Evolutionary conservation across 441 rosid species (phyloP).

Genomic region (Pelargonium australe): DNA sequence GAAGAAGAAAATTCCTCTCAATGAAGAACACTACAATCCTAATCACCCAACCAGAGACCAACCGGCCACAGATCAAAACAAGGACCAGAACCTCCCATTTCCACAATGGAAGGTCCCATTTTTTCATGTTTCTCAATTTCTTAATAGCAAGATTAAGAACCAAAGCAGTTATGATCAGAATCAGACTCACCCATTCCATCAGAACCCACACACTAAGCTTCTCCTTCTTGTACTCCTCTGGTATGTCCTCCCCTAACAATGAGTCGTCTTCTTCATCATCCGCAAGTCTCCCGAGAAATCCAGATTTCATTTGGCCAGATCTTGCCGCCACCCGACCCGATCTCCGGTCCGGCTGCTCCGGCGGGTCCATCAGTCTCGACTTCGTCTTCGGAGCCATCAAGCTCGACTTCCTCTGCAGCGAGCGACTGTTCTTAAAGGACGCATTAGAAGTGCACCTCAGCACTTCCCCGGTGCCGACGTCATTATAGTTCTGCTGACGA

Average conservation of each 20-base stretch:
- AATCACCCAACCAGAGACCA: conserved; percentile 49
- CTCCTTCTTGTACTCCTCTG: conserved; percentile 20
- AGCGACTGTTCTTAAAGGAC: conserved; percentile 25
- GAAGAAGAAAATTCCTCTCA: conserved; percentile 42
- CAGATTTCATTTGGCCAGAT: conserved; percentile 22
- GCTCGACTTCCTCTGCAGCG: conserved; percentile 37
- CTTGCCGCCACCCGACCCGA: conserved; percentile 15
- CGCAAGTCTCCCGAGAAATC: not conserved
- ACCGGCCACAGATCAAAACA: conserved; percentile 46
- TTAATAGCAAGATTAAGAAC: conserved; percentile 35
- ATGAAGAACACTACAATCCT: conserved; percentile 41
- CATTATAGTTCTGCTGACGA: conserved; percentile 4
- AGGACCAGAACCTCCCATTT: conserved; percentile 56
- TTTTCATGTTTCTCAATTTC: conserved; percentile 20
- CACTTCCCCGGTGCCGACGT: conserved; percentile 31
- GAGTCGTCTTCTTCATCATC: conserved; percentile 14
- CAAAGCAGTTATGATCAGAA: conserved; percentile 24
- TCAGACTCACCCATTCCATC: not conserved
- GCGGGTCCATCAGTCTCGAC: conserved; percentile 51
- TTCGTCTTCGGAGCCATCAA: conserved; percentile 33
- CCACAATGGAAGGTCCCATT: conserved; percentile 53
- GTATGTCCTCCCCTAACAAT: conserved; percentile 22
- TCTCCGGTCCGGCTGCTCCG: conserved; percentile 16
- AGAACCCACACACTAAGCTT: conserved; percentile 15
- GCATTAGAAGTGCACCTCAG: conserved; percentile 33